A percentile compares a stretch with the other conserved stretches of the same genome.
Evolutionary conservation across 2,329 filamentous ascomycete species (phyloP).

Genomic region (Fusarium tjaetaba): DNA sequence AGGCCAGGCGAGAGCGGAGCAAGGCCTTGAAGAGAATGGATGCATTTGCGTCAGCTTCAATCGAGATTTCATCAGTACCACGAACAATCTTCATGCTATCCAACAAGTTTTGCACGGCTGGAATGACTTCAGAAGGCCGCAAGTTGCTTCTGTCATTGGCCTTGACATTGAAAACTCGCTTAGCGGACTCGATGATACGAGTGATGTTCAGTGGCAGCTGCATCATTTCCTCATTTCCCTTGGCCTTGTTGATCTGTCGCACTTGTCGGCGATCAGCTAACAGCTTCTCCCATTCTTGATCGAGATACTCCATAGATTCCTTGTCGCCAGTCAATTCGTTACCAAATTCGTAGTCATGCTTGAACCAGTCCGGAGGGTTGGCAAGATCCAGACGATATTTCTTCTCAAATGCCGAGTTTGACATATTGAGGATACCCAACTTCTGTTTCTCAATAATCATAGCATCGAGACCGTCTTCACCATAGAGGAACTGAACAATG

Average conservation of each 20-base stretch:
- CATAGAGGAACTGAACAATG: constrained; percentile 96
- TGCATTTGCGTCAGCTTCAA: constrained; percentile 87
- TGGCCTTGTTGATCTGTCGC: constrained; percentile 71
- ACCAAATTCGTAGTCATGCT: constrained; percentile 73
- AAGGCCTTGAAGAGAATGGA: constrained; percentile 94
- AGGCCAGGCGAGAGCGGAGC: constrained; percentile 87
- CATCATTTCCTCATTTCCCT: constrained; percentile 85
- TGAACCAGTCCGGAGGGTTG: constrained; percentile 69
- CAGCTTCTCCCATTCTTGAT: constrained; percentile 87
- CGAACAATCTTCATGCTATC: constrained; percentile 85
- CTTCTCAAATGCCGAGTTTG: constrained; percentile 78
- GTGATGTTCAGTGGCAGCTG: constrained; percentile 92
- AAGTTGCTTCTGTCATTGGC: constrained; percentile 87
- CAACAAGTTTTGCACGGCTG: constrained; percentile 78
- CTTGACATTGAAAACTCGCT: constrained; percentile 90
- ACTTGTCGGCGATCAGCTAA: constrained; percentile 78
- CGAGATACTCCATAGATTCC: constrained; percentile 85
- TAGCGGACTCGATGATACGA: constrained; percentile 90
- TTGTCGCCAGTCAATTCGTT: constrained; percentile 87
- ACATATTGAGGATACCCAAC: constrained; percentile 86
- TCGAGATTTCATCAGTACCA: constrained; percentile 82
- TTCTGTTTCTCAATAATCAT: constrained; percentile 93
- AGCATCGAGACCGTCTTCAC: constrained; percentile 95
- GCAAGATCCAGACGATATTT: constrained; percentile 84
- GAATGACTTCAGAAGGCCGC: constrained; percentile 87